Conservation (phyloP, 2,329 filamentous ascomycete genomes). For the Leptographium procerum region DNA sequence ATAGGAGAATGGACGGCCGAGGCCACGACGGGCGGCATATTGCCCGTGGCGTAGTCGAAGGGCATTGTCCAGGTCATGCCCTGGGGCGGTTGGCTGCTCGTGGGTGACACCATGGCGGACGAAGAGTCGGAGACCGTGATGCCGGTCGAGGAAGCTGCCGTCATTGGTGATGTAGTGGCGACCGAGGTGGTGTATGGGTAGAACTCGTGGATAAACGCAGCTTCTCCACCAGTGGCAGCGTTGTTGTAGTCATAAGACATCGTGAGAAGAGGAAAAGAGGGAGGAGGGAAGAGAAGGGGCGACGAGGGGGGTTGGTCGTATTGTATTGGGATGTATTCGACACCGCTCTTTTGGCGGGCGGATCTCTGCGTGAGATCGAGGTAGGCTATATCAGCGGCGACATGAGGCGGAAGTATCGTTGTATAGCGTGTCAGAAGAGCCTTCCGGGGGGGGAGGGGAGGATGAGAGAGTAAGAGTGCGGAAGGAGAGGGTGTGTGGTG, state of each 20-base stretch:
- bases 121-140: constrained; percentile 25
- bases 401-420: neutral
- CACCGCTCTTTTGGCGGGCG: constrained; percentile 14
- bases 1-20: constrained; percentile 24
- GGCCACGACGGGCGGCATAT: constrained; percentile 15
- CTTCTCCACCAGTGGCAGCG: constrained; percentile 38
- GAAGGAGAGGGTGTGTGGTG: neutral
- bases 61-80: constrained; percentile 37
- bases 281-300: neutral
- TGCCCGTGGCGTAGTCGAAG: constrained; percentile 32
- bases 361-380: constrained; percentile 8
- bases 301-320: constrained; percentile 1
- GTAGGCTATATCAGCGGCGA: constrained; percentile 2
- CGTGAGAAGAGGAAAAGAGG: neutral
- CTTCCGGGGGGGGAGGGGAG: neutral
- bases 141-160: constrained; percentile 18
- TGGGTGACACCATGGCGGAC: constrained; percentile 24
- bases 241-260: constrained; percentile 11
- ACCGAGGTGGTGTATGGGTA: constrained; percentile 27
- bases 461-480: neutral
- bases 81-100: constrained; percentile 25
- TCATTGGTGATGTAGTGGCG: constrained; percentile 18
- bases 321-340: constrained; percentile 8
- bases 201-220: constrained; percentile 47
- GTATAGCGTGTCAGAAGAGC: neutral